Conservation (phyloP, 441 rosid genomes). For the Gossypium gossypioides region DNA sequence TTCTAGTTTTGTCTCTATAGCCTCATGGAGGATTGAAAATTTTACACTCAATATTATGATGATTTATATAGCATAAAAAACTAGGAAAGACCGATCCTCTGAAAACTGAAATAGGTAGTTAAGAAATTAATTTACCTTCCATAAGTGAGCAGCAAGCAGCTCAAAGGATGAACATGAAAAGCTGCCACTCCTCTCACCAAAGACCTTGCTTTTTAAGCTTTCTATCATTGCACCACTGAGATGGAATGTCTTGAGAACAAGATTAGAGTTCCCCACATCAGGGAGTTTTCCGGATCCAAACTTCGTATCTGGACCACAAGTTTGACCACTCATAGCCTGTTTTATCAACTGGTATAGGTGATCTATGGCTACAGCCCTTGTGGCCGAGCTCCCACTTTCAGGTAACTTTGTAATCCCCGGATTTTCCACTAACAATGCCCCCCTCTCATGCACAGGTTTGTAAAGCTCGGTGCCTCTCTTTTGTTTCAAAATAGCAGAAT, state of each 20-base stretch:
- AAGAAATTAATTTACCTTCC: conserved; percentile 37
- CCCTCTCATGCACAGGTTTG: conserved; percentile 54
- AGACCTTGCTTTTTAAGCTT: conserved; percentile 31
- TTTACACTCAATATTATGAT: too few species aligned
- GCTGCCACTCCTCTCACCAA: conserved; percentile 21
- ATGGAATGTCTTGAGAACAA: conserved; percentile 39
- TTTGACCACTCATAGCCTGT: conserved; percentile 23
- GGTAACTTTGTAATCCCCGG: not conserved
- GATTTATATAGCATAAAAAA: not conserved
- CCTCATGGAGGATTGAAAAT: not conserved
- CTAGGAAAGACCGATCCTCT: not conserved
- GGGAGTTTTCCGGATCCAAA: not conserved
- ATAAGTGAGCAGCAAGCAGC: conserved; percentile 49
- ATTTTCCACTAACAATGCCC: conserved; percentile 15
- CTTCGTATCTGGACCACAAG: not conserved
- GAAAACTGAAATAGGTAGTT: not conserved
- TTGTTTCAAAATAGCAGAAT: conserved; percentile 26
- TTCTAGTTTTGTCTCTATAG: not conserved
- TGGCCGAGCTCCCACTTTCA: not conserved
- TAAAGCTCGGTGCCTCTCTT: conserved; percentile 16
- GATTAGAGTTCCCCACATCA: conserved; percentile 15
- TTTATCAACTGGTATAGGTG: conserved; percentile 55
- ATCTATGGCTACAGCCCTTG: conserved; percentile 45
- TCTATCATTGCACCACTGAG: conserved; percentile 33
- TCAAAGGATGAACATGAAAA: conserved; percentile 50